Percentiles rank a stretch among this genome's conserved stretches.
Evolutionary conservation across 2,329 filamentous ascomycete species (phyloP).

Genomic region (Apiospora phragmitis): DNA sequence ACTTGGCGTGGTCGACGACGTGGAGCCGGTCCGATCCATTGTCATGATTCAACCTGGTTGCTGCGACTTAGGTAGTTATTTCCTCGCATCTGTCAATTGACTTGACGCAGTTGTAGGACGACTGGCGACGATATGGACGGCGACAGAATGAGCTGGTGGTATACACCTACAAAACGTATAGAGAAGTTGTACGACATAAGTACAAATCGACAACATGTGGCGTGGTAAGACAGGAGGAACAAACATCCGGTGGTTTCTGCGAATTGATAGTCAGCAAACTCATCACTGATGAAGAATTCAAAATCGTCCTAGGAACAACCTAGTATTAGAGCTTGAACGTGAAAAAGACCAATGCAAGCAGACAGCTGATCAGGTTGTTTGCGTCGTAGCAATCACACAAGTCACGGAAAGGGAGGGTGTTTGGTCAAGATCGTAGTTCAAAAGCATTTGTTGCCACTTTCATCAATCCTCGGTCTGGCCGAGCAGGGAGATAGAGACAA

Average conservation of each 20-base stretch:
- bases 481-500: not conserved
- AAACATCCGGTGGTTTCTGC: not conserved
- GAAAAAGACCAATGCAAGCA: not conserved
- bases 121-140: no score
- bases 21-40: not conserved
- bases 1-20: not conserved
- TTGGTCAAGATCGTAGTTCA: not conserved
- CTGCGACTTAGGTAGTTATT: not conserved
- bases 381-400: not conserved
- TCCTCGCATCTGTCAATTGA: no score
- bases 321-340: not conserved
- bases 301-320: not conserved
- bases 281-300: no score
- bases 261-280: not conserved
- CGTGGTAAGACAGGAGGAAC: not conserved
- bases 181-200: no score
- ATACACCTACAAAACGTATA: no score
- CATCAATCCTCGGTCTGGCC: not conserved
- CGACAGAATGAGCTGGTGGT: no score
- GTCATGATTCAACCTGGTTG: not conserved
- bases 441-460: not conserved
- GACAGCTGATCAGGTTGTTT: not conserved
- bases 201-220: no score
- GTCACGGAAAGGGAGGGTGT: not conserved
- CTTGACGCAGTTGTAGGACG: no score